Conservation (phyloP, 2,329 filamentous ascomycete species). For the Amesomyces nigricolor region DNA sequence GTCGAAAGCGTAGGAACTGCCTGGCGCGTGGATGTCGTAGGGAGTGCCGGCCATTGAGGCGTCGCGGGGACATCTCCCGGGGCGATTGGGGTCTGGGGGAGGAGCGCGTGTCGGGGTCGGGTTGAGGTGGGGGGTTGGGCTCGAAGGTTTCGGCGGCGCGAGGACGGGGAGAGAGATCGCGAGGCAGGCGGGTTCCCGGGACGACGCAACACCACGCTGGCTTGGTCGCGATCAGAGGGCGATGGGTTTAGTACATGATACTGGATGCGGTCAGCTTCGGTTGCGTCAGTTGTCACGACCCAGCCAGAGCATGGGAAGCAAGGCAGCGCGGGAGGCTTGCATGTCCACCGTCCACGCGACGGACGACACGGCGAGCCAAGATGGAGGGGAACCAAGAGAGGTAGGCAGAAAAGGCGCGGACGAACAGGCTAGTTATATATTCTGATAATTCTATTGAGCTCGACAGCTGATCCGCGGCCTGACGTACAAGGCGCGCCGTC, state of each 20-base stretch:
- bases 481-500: slow-evolving; percentile 16
- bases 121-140: slow-evolving; percentile 9
- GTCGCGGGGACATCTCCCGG: slow-evolving; percentile 32
- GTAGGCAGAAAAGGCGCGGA: slow-evolving; percentile 14
- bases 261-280: slow-evolving; percentile 24
- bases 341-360: slow-evolving; percentile 4
- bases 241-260: slow-evolving; percentile 36
- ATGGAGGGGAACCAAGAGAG: slow-evolving; percentile 1
- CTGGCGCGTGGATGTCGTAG: slow-evolving; percentile 41
- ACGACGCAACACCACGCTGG: slow-evolving; percentile 25
- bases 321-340: slow-evolving; percentile 13
- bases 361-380: background rate
- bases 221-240: slow-evolving; percentile 26
- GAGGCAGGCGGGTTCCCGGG: slow-evolving; percentile 7
- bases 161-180: slow-evolving; percentile 1
- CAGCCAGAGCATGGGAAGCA: slow-evolving; percentile 11
- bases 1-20: slow-evolving; percentile 45
- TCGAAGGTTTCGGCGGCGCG: slow-evolving; percentile 1
- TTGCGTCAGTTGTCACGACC: slow-evolving; percentile 8
- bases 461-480: background rate
- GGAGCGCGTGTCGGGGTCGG: slow-evolving; percentile 11
- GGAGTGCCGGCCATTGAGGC: slow-evolving; percentile 49
- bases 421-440: slow-evolving; percentile 19
- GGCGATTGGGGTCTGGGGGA: slow-evolving; percentile 15
- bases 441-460: slow-evolving; percentile 5